Base-by-base conservation (phyloP, 139 green algal species). In the Nannochloris sp. region DNA sequence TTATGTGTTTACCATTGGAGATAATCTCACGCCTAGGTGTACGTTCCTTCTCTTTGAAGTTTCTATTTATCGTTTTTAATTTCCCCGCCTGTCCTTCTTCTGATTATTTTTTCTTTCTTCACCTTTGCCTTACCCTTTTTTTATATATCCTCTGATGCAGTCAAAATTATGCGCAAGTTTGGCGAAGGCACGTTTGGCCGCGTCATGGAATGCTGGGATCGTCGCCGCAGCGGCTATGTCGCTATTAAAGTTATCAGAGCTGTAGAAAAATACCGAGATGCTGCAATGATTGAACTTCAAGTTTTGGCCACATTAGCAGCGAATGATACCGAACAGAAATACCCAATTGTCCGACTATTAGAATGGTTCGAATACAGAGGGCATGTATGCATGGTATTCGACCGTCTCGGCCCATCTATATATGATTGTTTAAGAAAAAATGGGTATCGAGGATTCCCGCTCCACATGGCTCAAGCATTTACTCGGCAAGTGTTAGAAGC, bases 361-460 rank as follows among this genome's bases (percentile, higher is more conserved):
- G 83, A 92, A 56, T 99, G 93, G 91, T 99, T 99, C 68, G 82
- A 97, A 67, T 99, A 98, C 82, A 71, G 89, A 5, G 86, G 88
- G 1, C 94, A 99, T 68, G 85, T 98, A 3, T 98, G 93, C 83
- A 97, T 99, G 89, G 95, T 98, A 51, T 99, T 99, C 78, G 88
- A 97, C 73, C 87, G 85, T 69, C 80, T 98, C 62, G 95, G 95
- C 0, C 85, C 85, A 37, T 92, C 78, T 65, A 72, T 99, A 46
- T 99, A 93, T 68, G 94, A 99, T 72, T 96, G 95, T 62, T 75
- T 99, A 69, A 75, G 89, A 0, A 82, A 82, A 53, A 98, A 97
- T 77, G 72, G 75, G 38, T 98, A 99, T 80, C 65, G 80, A 58
- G 86, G 91, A 2, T 96, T 99, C 61, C 76, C 82, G 1, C 60